Conservation (phyloP, 2,329 filamentous ascomycete species). For the Parascedosporium putredinis region DNA sequence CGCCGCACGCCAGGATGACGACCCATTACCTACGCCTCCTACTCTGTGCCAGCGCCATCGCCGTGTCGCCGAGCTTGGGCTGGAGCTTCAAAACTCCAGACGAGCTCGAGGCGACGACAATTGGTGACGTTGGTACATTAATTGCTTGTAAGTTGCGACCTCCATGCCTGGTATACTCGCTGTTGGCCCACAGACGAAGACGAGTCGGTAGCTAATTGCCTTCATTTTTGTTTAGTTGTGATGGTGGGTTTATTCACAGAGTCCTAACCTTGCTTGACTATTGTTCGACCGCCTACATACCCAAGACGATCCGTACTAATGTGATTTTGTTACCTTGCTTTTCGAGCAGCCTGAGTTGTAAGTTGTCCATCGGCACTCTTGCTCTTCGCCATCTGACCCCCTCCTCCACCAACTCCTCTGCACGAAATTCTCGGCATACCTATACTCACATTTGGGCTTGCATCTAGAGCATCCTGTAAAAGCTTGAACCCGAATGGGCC, state of each 20-base stretch:
- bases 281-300: too few species aligned
- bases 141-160: slow-evolving; percentile 8
- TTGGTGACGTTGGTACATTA: not conserved
- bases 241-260: not conserved
- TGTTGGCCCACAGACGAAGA: too few species aligned
- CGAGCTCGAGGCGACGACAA: not conserved
- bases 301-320: too few species aligned
- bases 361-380: too few species aligned
- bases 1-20: not conserved
- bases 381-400: too few species aligned
- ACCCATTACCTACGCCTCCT: not conserved
- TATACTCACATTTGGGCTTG: too few species aligned
- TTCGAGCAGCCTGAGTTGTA: slow-evolving; percentile 11
- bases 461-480: slow-evolving; percentile 12
- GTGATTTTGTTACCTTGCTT: too few species aligned
- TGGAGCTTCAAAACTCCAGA: slow-evolving; percentile 3
- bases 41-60: not conserved
- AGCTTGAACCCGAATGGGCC: slow-evolving; percentile 14
- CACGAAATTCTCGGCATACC: too few species aligned
- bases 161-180: not conserved
- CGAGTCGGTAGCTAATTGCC: too few species aligned
- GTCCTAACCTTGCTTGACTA: too few species aligned
- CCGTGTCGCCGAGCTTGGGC: not conserved
- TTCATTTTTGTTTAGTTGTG: slow-evolving; percentile 6
- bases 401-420: too few species aligned